Percentiles rank a stretch among this genome's conserved stretches.
Conservation (phyloP, 116 monocot genomes). For the Papilionanthe hybrid region DNA sequence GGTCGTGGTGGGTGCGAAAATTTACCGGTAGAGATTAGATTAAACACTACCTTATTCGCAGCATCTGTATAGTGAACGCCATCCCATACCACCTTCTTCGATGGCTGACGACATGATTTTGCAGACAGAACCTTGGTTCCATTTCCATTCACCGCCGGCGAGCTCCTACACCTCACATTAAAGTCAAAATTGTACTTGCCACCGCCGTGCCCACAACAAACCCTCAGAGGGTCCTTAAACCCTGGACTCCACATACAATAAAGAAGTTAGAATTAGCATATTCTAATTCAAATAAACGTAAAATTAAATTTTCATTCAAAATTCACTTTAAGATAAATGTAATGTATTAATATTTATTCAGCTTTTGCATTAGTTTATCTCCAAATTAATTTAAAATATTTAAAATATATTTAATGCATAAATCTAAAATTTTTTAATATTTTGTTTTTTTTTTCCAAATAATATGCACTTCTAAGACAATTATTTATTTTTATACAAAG, state of each 20-base stretch:
- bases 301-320: too few relatives aligned
- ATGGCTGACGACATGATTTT: slow-evolving; percentile 39
- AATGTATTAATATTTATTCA: too few relatives aligned
- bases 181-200: slow-evolving; percentile 59
- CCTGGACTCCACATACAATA: slow-evolving; percentile 15
- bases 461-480: too few relatives aligned
- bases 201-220: slow-evolving; percentile 54
- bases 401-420: too few relatives aligned
- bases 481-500: too few relatives aligned
- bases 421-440: too few relatives aligned
- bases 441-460: too few relatives aligned
- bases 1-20: slow-evolving; percentile 28
- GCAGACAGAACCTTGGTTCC: slow-evolving; percentile 34
- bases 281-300: too few relatives aligned
- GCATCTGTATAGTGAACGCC: slow-evolving; percentile 41
- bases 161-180: slow-evolving; percentile 32
- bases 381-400: too few relatives aligned
- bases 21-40: slow-evolving; percentile 11
- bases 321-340: too few relatives aligned
- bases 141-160: slow-evolving; percentile 37
- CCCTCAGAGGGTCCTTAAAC: slow-evolving; percentile 44
- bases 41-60: slow-evolving; percentile 28
- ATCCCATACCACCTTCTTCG: slow-evolving; percentile 45
- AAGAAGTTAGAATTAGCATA: too few relatives aligned
- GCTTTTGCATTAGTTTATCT: too few relatives aligned